A percentile compares a stretch with the other conserved stretches of the same genome.
Conservation (phyloP, 371 early-diverging fungal species). For the Mortierella sp. region DNA sequence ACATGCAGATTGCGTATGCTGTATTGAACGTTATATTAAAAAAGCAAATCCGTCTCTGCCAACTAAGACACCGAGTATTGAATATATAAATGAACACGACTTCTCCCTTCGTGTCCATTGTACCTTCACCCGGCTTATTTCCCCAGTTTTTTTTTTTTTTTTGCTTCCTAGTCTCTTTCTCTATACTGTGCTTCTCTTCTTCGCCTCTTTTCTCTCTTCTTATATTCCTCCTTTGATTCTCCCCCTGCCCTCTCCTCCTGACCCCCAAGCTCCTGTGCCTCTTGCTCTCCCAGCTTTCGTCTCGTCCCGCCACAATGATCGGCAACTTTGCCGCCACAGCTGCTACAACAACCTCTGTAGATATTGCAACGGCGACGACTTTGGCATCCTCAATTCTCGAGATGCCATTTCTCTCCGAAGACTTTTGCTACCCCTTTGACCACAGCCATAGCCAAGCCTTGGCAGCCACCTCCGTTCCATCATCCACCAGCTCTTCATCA, state of each 20-base stretch:
- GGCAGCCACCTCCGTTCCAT: background rate
- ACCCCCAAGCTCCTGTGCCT: background rate
- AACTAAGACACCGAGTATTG: background rate
- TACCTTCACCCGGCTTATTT: background rate
- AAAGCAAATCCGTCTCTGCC: no score
- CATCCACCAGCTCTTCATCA: background rate
- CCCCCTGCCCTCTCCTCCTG: no score
- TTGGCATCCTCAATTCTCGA: constrained; percentile 63
- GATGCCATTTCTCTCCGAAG: constrained; percentile 62
- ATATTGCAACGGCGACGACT: background rate
- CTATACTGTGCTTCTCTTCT: background rate
- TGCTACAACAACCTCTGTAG: background rate
- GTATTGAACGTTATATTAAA: no score
- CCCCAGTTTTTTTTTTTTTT: constrained; percentile 14
- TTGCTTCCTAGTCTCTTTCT: no score
- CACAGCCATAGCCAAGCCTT: background rate
- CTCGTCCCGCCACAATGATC: background rate
- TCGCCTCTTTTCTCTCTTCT: background rate
- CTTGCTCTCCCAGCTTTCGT: background rate
- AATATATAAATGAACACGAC: background rate
- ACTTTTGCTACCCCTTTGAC: constrained; percentile 44
- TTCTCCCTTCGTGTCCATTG: background rate
- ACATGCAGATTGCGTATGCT: no score
- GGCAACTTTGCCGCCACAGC: constrained; percentile 1
- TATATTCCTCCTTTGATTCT: background rate